Conservation (phyloP, 1,284 basidiomycete genomes). For the Marasmius sp. region DNA sequence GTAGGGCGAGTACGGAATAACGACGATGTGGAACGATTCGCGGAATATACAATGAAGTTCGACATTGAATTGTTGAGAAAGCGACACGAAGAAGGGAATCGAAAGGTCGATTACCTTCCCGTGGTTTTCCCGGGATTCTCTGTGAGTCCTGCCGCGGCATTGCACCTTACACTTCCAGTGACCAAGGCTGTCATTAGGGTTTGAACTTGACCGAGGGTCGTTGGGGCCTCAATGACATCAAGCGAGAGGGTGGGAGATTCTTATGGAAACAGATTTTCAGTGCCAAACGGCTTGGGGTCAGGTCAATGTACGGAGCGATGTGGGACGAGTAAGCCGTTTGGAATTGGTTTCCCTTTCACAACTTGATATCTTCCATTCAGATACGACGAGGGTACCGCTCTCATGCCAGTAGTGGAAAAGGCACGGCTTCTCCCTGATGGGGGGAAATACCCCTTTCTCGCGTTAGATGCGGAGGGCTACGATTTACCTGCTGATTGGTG, state of each 20-base stretch:
- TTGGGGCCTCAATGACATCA: slow-evolving; percentile 67
- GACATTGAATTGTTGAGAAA: slow-evolving; percentile 60
- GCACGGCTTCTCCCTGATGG: slow-evolving; percentile 58
- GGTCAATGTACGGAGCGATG: slow-evolving; percentile 78
- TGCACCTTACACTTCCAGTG: neutral
- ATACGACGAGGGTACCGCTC: slow-evolving; percentile 79
- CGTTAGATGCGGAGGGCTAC: slow-evolving; percentile 70
- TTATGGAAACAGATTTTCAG: slow-evolving; percentile 75
- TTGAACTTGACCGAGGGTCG: slow-evolving; percentile 66
- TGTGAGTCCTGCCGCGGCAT: slow-evolving; percentile 39
- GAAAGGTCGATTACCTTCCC: slow-evolving; percentile 71
- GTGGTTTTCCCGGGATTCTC: slow-evolving; percentile 75
- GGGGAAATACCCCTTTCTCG: slow-evolving; percentile 57
- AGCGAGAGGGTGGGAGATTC: slow-evolving; percentile 67
- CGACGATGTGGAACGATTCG: slow-evolving; percentile 57
- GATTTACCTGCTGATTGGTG: slow-evolving; percentile 75
- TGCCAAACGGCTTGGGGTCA: slow-evolving; percentile 56
- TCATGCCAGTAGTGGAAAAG: slow-evolving; percentile 64
- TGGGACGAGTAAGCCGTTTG: slow-evolving; percentile 73
- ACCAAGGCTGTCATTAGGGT: slow-evolving; percentile 40
- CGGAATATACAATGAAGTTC: slow-evolving; percentile 55
- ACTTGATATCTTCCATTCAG: slow-evolving; percentile 31
- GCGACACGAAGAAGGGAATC: slow-evolving; percentile 43
- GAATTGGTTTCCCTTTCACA: slow-evolving; percentile 9
- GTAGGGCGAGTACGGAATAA: slow-evolving; percentile 63